phyloP scores from a whole-genome alignment of 495 filamentous ascomycete species.

The Penicillium fimorum region DNA sequence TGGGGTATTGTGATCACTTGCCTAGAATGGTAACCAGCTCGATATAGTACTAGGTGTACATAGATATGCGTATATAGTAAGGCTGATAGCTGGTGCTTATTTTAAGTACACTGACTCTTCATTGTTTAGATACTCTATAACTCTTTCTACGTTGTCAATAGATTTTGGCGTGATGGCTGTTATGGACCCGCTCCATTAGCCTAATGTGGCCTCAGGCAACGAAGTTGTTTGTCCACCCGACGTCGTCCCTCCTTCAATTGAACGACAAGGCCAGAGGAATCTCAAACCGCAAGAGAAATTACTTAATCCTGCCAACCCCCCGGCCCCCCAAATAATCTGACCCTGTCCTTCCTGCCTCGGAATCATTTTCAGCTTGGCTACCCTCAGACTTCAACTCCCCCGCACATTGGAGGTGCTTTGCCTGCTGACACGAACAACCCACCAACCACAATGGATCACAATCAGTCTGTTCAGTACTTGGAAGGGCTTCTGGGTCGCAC shows the following conservation, averaged over 20 bases:
- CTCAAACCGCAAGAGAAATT: not conserved
- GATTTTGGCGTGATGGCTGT: not conserved
- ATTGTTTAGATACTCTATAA: not conserved
- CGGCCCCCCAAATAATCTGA: not conserved
- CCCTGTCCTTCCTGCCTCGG: not conserved
- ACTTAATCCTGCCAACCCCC: not conserved
- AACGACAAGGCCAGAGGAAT: not conserved
- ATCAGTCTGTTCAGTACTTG: constrained; percentile 43
- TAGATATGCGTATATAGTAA: not conserved
- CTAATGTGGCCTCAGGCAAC: constrained; percentile 13
- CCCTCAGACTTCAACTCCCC: not conserved
- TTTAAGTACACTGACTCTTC: not conserved
- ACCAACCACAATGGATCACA: constrained; percentile 38
- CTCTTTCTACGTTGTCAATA: not conserved
- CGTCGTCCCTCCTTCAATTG: not conserved
- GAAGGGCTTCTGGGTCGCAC: constrained; percentile 48
- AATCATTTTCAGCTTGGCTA: not conserved
- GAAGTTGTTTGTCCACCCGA: constrained; percentile 2
- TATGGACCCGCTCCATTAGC: not conserved
- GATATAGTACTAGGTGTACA: not conserved
- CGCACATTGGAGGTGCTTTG: constrained; percentile 26
- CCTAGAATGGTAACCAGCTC: not conserved
- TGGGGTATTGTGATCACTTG: not conserved
- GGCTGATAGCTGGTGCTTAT: not conserved
- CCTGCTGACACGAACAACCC: constrained; percentile 7